Evolutionary conservation across 2,329 filamentous ascomycete genomes (phyloP).

Genomic region (Daldinia eschscholtzii): DNA sequence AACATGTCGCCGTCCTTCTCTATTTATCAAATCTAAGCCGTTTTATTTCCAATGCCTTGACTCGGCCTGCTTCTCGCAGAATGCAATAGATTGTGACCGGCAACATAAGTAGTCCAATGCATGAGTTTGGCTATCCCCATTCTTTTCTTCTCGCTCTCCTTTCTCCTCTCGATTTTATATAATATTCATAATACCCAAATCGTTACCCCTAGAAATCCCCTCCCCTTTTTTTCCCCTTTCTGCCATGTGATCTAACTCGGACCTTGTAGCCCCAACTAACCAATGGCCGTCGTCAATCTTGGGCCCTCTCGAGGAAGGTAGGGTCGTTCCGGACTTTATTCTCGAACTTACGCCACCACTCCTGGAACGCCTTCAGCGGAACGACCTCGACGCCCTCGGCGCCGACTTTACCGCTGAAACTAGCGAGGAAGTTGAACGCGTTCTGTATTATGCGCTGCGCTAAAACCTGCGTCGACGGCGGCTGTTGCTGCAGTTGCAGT

Average conservation of each 20-base stretch:
- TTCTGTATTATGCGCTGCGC: slow-evolving; percentile 96
- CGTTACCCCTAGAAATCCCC: not conserved
- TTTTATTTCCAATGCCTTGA: not conserved
- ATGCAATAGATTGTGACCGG: not conserved
- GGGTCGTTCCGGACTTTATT: slow-evolving; percentile 86
- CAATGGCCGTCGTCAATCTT: slow-evolving; percentile 52
- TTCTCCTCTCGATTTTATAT: not conserved
- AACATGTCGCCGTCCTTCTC: not conserved
- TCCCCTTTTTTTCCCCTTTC: too few species aligned
- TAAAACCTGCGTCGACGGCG: slow-evolving; percentile 77
- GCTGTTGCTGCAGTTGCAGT: slow-evolving; percentile 10
- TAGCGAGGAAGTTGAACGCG: slow-evolving; percentile 94
- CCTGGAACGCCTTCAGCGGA: slow-evolving; percentile 93
- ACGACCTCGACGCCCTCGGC: slow-evolving; percentile 82
- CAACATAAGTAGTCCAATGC: not conserved
- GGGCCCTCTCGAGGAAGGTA: slow-evolving; percentile 83
- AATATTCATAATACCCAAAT: not conserved
- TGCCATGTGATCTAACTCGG: not conserved
- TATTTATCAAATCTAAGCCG: not conserved
- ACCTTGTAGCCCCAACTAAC: not conserved
- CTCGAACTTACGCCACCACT: slow-evolving; percentile 99
- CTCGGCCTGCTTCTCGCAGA: not conserved
- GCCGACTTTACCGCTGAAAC: slow-evolving; percentile 78
- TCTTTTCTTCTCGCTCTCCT: not conserved
- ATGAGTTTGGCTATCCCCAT: too few species aligned